A percentile compares a stretch with the other conserved stretches of the same genome.
Conservation (phyloP, 2,329 filamentous ascomycete genomes). For the Cercospora sesami region DNA sequence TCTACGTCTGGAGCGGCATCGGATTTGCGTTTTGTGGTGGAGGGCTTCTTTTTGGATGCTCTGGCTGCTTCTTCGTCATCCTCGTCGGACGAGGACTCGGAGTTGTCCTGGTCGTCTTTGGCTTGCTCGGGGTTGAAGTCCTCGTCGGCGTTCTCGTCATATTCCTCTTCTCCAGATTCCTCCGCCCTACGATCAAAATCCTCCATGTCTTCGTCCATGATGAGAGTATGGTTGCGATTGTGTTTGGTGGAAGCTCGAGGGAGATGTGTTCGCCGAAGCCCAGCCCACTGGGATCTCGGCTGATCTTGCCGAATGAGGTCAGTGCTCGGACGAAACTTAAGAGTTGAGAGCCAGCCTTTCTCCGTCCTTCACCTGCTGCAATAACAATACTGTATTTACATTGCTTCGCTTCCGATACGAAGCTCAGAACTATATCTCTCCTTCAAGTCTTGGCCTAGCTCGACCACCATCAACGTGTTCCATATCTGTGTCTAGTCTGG, state of each 20-base stretch:
- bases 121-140: constrained; percentile 45
- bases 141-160: constrained; percentile 47
- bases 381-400: neutral
- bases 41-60: constrained; percentile 18
- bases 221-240: neutral
- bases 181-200: constrained; percentile 19
- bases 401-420: neutral
- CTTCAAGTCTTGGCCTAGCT: neutral
- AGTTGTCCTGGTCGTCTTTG: constrained; percentile 34
- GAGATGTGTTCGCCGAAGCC: neutral
- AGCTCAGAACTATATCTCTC: neutral
- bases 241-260: no score
- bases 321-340: neutral
- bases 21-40: constrained; percentile 42
- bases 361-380: neutral
- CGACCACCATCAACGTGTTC: no score
- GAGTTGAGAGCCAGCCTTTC: neutral
- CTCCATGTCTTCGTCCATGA: constrained; percentile 23
- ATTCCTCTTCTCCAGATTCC: constrained; percentile 38
- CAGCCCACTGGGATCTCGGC: neutral
- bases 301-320: constrained; percentile 2
- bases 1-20: constrained; percentile 36
- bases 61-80: constrained; percentile 29
- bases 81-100: constrained; percentile 41
- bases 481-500: neutral